Conservation (phyloP, 768 basidiomycete genomes). For the Rossbeevera mucosa region DNA sequence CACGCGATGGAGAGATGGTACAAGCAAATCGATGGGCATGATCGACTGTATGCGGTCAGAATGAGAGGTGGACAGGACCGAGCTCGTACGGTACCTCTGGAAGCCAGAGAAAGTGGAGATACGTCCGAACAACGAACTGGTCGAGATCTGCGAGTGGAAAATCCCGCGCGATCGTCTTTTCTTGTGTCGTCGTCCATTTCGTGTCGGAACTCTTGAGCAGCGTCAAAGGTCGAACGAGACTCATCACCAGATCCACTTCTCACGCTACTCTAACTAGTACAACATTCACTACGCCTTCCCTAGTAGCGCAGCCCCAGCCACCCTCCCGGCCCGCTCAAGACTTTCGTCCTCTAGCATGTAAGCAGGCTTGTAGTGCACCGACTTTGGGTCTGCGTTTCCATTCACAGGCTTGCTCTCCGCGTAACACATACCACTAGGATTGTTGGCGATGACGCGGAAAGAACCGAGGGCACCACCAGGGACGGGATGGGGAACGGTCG, state of each 20-base stretch:
- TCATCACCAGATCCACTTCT: too few species aligned
- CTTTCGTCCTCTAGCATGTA: conserved; percentile 73
- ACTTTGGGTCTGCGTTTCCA: conserved; percentile 3
- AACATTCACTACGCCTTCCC: conserved; percentile 4
- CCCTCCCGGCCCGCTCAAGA: conserved; percentile 69
- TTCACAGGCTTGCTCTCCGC: conserved; percentile 9
- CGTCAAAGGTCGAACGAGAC: conserved; percentile 15
- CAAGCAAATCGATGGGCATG: conserved; percentile 58
- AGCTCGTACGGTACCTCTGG: conserved; percentile 58
- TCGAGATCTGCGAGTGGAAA: conserved; percentile 52
- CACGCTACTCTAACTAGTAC: not conserved
- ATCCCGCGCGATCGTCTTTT: conserved; percentile 51
- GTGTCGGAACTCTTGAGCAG: conserved; percentile 24
- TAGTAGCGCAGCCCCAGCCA: conserved; percentile 22
- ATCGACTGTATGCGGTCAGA: conserved; percentile 49
- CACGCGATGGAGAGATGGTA: conserved; percentile 54
- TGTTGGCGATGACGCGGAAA: conserved; percentile 16
- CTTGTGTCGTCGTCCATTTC: conserved; percentile 57
- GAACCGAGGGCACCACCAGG: conserved; percentile 4
- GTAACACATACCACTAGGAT: conserved; percentile 19
- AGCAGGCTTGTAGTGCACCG: conserved; percentile 62
- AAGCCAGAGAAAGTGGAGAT: conserved; percentile 75
- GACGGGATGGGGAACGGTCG: not conserved
- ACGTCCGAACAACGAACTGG: conserved; percentile 57
- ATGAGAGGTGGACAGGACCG: not conserved